These are phyloP conservation scores for Exophiala viscosa DNA, from an alignment of 2,329 filamentous ascomycete species.

Conservation along the genomic window DNA sequence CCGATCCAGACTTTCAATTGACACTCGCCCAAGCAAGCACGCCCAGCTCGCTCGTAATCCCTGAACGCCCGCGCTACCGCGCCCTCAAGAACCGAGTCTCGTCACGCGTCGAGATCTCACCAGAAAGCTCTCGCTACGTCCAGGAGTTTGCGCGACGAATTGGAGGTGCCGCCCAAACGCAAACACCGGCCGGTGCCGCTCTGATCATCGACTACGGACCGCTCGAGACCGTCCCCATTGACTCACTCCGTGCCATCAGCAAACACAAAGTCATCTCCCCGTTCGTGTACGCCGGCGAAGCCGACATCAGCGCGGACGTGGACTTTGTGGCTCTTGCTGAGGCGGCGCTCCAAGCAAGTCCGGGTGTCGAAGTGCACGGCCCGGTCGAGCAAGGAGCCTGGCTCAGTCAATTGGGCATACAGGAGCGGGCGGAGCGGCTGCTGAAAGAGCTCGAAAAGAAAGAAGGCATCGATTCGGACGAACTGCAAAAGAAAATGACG, in stretches of 20 bases:
- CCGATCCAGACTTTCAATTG: constrained; percentile 78
- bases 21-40: constrained; percentile 71
- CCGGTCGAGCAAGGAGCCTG: constrained; percentile 83
- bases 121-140: constrained; percentile 76
- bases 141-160: constrained; percentile 80
- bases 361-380: constrained; percentile 84
- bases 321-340: constrained; percentile 88
- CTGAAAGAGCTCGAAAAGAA: constrained; percentile 44
- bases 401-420: constrained; percentile 75
- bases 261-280: constrained; percentile 73
- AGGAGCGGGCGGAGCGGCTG: constrained; percentile 68
- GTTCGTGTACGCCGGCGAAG: constrained; percentile 72
- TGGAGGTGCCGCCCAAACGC: constrained; percentile 56
- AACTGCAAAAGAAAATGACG: constrained; percentile 50
- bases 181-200: constrained; percentile 71
- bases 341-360: constrained; percentile 68
- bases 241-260: constrained; percentile 85
- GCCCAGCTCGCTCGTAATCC: constrained; percentile 78
- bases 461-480: constrained; percentile 37
- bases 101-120: constrained; percentile 82
- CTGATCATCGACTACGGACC: constrained; percentile 97
- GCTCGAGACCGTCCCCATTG: constrained; percentile 70
- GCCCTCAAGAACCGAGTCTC: constrained; percentile 64
- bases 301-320: constrained; percentile 88
- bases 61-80: constrained; percentile 73